phyloP scores from a whole-genome alignment of 805 yeast species.

The Candida schatavii region DNA sequence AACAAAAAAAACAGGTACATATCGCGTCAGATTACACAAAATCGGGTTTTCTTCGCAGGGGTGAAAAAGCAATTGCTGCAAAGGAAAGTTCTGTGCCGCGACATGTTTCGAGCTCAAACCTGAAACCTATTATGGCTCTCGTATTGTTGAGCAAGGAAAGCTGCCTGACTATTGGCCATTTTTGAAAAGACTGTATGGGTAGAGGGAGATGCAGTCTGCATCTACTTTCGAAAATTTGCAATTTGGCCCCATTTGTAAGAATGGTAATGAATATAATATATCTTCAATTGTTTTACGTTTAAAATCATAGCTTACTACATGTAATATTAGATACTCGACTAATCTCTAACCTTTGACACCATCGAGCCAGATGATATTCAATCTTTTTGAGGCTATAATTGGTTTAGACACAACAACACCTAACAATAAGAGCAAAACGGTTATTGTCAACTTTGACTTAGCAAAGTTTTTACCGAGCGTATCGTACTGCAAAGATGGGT shows the following conservation, averaged over 20 bases:
- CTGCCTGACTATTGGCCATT: too few relatives aligned
- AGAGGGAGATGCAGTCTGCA: too few relatives aligned
- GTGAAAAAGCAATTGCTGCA: background rate
- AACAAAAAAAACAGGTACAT: background rate
- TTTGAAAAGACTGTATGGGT: too few relatives aligned
- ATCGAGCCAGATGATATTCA: slow-evolving; percentile 54
- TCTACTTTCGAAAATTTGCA: too few relatives aligned
- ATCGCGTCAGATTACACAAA: background rate
- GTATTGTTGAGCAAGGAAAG: too few relatives aligned
- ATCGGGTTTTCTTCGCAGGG: background rate
- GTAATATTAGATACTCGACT: too few relatives aligned
- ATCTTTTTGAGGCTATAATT: slow-evolving; percentile 50
- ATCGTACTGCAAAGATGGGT: slow-evolving; percentile 86
- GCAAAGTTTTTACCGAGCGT: slow-evolving; percentile 66
- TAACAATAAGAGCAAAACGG: slow-evolving; percentile 52
- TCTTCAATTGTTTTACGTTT: too few relatives aligned
- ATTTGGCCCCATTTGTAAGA: too few relatives aligned
- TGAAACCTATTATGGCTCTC: too few relatives aligned
- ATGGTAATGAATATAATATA: too few relatives aligned
- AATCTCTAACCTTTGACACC: slow-evolving; percentile 1
- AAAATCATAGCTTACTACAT: too few relatives aligned
- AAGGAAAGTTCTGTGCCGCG: background rate
- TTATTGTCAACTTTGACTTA: slow-evolving; percentile 56
- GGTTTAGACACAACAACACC: slow-evolving; percentile 54
- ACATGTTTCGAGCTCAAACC: too few relatives aligned